Evolutionary conservation across 192 early-diverging fungal genomes (phyloP), one percentile per base, ranked within the genome.

Genomic region (Entomortierella parvispora): DNA sequence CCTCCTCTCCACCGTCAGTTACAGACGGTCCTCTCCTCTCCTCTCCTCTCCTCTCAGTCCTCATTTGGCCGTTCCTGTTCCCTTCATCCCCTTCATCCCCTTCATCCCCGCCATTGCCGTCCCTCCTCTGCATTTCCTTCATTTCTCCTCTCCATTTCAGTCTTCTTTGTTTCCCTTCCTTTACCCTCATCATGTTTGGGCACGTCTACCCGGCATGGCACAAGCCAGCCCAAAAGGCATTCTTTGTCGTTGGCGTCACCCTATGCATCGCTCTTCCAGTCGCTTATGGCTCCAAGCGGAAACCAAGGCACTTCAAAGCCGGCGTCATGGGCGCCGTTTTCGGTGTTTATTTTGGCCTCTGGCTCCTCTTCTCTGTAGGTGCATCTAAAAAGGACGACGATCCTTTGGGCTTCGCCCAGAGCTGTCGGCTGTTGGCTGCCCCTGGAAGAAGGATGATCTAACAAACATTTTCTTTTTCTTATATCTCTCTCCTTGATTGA

Each of bases 171-270:
- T 22, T 12, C n/a, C 5, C 18, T 53, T 12, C 37, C 37, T 12
- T 40, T 40, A 9, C 12, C 12, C 5, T 40, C 37, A 40, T 48
- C 49, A 69, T 69, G 68, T 47, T 54, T 29, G 62, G 45, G 11
- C 68, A 69, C 34, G 68, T 62, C 23, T 69, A 69, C 58, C 68
- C 68, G 22, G 51, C 58, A 55, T 69, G 68, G 68, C 68, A 69
- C 51, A 69, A 69, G 52, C 44, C 59, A 42, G 68, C 51, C 26
- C 68, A 69, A 17, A 45, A 34, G 51, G 52, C 31, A 4, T 44
- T 69, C 58, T 69, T 69, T 43, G 22, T 69, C 49, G 32, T 69
- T 2, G 68, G 34, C 29, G 68, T 50, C 45, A 25, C 62, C n/a
- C 52, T 69, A 4, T 61, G 68, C 51, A 69, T 69, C 20, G 33